A percentile compares a stretch with the other conserved stretches of the same genome.
phyloP scores from a whole-genome alignment of 805 yeast species.

The Brettanomyces sp. region DNA sequence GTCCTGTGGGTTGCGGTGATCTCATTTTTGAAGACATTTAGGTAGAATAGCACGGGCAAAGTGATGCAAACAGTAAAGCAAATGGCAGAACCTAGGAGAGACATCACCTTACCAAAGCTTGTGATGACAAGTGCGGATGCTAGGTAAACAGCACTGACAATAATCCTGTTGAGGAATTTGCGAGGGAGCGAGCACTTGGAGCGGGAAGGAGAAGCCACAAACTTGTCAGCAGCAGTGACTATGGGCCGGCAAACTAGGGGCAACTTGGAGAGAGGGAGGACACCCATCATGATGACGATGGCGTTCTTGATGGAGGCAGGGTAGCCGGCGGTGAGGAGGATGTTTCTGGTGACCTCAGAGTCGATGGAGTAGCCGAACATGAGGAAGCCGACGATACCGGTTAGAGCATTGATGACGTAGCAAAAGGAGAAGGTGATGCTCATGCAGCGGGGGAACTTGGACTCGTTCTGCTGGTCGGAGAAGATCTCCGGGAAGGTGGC shows the following conservation, averaged over 20 bases:
- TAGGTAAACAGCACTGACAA: constrained; percentile 51
- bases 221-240: constrained; percentile 37
- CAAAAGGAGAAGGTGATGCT: constrained; percentile 52
- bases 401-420: constrained; percentile 47
- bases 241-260: constrained; percentile 82
- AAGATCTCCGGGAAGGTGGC: constrained; percentile 70
- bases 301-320: constrained; percentile 38
- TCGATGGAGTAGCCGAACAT: constrained; percentile 44
- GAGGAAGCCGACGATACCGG: constrained; percentile 58
- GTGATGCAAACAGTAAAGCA: constrained; percentile 75
- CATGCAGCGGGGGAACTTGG: constrained; percentile 44
- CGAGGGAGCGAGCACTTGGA: constrained; percentile 2
- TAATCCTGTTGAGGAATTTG: constrained; percentile 24
- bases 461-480: constrained; percentile 63
- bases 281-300: constrained; percentile 63
- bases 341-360: constrained; percentile 44
- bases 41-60: constrained; percentile 66
- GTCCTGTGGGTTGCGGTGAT: constrained; percentile 31
- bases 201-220: background rate
- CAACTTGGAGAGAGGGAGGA: constrained; percentile 75
- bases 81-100: constrained; percentile 71
- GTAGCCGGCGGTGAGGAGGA: constrained; percentile 35
- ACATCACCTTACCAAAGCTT: constrained; percentile 72
- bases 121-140: constrained; percentile 57
- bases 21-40: constrained; percentile 40